Evolutionary conservation across 805 yeast species (phyloP).

Genomic region (Ogataea sp.): DNA sequence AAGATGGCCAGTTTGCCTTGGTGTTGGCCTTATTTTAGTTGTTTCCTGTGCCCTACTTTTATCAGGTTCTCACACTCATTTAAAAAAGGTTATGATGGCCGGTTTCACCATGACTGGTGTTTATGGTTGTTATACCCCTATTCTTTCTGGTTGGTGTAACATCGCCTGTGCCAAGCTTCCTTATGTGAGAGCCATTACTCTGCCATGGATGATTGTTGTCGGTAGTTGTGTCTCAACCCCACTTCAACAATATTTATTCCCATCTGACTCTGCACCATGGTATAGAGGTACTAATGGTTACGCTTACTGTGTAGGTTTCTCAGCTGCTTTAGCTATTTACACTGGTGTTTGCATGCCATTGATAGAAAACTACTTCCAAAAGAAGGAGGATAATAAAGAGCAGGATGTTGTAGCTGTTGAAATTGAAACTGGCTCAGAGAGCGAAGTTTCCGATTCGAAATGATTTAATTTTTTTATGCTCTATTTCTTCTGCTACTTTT

Average conservation of each 20-base stretch:
- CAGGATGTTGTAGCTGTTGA: background rate
- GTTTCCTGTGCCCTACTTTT: constrained; percentile 21
- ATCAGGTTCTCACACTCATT: constrained; percentile 4
- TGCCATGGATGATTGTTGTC: constrained; percentile 19
- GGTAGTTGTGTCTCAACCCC: constrained; percentile 19
- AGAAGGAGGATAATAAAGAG: constrained; percentile 1
- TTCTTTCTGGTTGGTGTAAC: constrained; percentile 59
- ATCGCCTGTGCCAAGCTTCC: constrained; percentile 33
- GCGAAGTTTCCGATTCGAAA: background rate
- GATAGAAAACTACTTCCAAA: constrained; percentile 8
- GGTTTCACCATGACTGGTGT: constrained; percentile 17
- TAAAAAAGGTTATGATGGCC: constrained; percentile 10
- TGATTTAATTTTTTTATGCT: background rate
- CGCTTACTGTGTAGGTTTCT: constrained; percentile 17
- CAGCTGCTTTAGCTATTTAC: constrained; percentile 14
- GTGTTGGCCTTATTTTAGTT: constrained; percentile 37
- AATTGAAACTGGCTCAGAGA: background rate
- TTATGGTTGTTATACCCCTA: constrained; percentile 46
- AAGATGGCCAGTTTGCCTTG: constrained; percentile 29
- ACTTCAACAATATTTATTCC: constrained; percentile 22
- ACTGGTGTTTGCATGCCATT: constrained; percentile 16
- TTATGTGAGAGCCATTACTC: constrained; percentile 17
- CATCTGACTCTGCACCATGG: constrained; percentile 24
- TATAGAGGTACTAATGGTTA: constrained; percentile 20
- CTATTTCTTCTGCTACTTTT: background rate